Evolutionary conservation across 257 asterid genomes (phyloP), one percentile per base, ranked within the genome.

Genomic region (Cordia subcordata): DNA sequence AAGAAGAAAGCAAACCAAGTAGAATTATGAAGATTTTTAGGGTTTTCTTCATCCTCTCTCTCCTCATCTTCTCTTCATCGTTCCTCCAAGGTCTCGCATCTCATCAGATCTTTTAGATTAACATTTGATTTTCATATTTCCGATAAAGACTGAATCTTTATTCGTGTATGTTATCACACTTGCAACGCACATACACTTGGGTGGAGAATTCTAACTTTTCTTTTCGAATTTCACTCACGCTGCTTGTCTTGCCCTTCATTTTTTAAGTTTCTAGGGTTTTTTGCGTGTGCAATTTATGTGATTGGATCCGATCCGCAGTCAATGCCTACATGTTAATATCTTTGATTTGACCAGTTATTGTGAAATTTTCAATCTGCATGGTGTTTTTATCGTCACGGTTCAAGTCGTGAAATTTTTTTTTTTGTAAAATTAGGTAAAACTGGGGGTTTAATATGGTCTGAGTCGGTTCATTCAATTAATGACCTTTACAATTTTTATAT

Each of bases 61-160:
- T 93, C 58, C 83, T 92, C 55, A 49, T 89, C n/a, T 74, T 83
- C 57, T 86, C 96, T 8, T 83, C 90, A 12, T 78, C 85, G 3
- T 57, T 82, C 66, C 76, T 89, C n/a, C 92, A 73, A 72, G 94
- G 99, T 93, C 65, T 53, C 15, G 70, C 49, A 38, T 74, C 59
- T 51, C 55, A 17, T 14, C 33, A 11, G 76, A 72, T 78, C 78
- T 67, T 55, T 21, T 9, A 19, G 14, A 8, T 20, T 14, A 74
- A 61, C 72, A 67, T 62, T 18, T 65, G 20, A 39, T 47, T 57
- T 16, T 21, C 20, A 21, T 19, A 15, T 58, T 13, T 14, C 1
- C 47, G 53, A 53, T 35, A 49, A 15, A 23, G 5, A 5, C 12
- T 35, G 50, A 49, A 60, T 16, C 22, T 57, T 21, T 40, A 49